These are phyloP conservation scores for Termitomyces sp. DNA, from an alignment of 768 basidiomycete genomes.

Conservation along the genomic window DNA sequence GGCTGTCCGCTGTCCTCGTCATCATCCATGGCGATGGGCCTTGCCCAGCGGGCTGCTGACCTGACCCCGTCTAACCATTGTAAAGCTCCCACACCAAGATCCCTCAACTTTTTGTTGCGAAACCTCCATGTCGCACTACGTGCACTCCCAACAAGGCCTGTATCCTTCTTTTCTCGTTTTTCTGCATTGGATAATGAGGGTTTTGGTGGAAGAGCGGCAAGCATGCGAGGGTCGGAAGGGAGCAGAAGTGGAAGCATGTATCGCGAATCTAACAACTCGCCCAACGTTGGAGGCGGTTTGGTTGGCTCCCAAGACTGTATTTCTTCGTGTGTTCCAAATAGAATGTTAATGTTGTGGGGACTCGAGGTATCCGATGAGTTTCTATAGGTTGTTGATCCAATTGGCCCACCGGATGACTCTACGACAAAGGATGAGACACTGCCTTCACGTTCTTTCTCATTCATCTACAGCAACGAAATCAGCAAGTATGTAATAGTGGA, in stretches of 20 bases:
- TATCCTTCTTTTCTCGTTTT: conserved; percentile 9
- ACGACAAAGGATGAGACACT: conserved; percentile 43
- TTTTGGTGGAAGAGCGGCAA: conserved; percentile 63
- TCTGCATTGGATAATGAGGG: conserved; percentile 29
- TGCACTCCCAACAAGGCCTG: not conserved
- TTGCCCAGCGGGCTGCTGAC: conserved; percentile 57
- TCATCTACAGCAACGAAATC: conserved; percentile 40
- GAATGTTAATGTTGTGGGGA: conserved; percentile 63
- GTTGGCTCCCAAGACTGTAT: conserved; percentile 74
- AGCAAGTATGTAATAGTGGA: not conserved
- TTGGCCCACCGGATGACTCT: conserved; percentile 28
- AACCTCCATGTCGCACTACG: conserved; percentile 54
- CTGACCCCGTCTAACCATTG: conserved; percentile 67
- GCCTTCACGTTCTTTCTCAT: conserved; percentile 61
- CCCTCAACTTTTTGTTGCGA: conserved; percentile 52
- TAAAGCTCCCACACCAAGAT: conserved; percentile 52
- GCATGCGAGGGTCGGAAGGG: conserved; percentile 73
- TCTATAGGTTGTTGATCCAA: conserved; percentile 24
- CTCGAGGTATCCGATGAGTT: conserved; percentile 28
- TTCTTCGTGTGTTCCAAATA: conserved; percentile 68
- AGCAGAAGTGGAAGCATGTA: conserved; percentile 88
- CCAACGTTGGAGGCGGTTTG: conserved; percentile 73
- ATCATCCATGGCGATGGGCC: conserved; percentile 37
- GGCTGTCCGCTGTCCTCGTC: conserved; percentile 28
- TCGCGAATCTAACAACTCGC: conserved; percentile 88